Conservation (phyloP, 2,329 filamentous ascomycete genomes). For the Microascus cirrosus region DNA sequence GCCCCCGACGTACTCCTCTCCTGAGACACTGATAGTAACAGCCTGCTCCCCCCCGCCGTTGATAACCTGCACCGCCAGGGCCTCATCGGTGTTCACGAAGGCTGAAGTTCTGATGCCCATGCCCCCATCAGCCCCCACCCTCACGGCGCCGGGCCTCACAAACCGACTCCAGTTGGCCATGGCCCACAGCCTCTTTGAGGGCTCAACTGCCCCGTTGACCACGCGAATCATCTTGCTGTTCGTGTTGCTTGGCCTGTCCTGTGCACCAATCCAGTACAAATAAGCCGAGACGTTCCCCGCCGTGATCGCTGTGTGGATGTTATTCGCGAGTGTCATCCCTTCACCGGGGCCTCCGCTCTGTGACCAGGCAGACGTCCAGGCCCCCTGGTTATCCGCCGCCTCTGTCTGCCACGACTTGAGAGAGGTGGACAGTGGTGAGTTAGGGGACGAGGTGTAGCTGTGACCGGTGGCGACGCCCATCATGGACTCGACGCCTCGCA, state of each 20-base stretch:
- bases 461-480: constrained; percentile 26
- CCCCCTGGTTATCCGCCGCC: constrained; percentile 3
- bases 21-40: not conserved
- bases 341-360: constrained; percentile 31
- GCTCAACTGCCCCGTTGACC: not conserved
- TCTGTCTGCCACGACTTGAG: constrained; percentile 40
- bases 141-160: constrained; percentile 16
- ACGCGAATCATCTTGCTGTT: constrained; percentile 4
- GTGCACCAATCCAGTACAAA: constrained; percentile 39
- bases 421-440: constrained; percentile 24
- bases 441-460: constrained; percentile 26
- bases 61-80: constrained; percentile 16
- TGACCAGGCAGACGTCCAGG: constrained; percentile 29
- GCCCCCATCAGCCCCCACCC: not conserved
- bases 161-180: constrained; percentile 26
- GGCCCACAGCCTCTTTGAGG: constrained; percentile 21
- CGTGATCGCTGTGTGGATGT: constrained; percentile 38
- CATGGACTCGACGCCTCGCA: constrained; percentile 20
- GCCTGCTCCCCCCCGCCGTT: constrained; percentile 1
- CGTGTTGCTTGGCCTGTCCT: constrained; percentile 1
- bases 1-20: not conserved
- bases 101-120: constrained; percentile 21
- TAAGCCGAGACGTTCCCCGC: constrained; percentile 37
- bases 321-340: constrained; percentile 43
- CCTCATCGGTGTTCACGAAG: constrained; percentile 23